Conservation (phyloP, 2,329 filamentous ascomycete species). For the Aspergillus caelatus region DNA sequence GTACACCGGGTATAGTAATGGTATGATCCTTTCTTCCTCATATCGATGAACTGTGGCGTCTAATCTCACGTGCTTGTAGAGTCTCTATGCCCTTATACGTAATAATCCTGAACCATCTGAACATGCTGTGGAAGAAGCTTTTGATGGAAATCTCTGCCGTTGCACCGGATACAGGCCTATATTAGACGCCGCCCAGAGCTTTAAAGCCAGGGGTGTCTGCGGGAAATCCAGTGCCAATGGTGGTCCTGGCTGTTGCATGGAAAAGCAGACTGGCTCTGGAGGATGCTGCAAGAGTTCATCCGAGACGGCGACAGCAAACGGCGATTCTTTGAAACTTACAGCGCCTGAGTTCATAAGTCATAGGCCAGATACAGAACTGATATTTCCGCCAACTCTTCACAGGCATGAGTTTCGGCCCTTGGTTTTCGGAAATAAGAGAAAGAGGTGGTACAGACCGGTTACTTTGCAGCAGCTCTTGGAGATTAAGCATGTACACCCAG, state of each 20-base stretch:
- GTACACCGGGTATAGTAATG: conserved; percentile 97
- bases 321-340: conserved; percentile 64
- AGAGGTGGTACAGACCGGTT: conserved; percentile 89
- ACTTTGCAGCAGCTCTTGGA: conserved; percentile 85
- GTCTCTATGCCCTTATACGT: conserved; percentile 85
- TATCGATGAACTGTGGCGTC: background rate
- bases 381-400: conserved; percentile 84
- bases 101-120: conserved; percentile 79
- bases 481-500: conserved; percentile 83
- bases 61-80: conserved; percentile 51
- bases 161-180: conserved; percentile 96
- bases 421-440: conserved; percentile 90
- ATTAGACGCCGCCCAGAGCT: conserved; percentile 89
- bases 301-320: conserved; percentile 46
- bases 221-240: conserved; percentile 61
- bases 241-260: conserved; percentile 72
- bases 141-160: conserved; percentile 93
- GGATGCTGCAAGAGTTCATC: conserved; percentile 70
- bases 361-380: conserved; percentile 88
- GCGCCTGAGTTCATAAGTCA: conserved; percentile 93
- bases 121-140: conserved; percentile 89
- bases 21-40: conserved; percentile 34
- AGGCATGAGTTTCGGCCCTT: conserved; percentile 82
- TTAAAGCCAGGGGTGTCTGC: conserved; percentile 60
- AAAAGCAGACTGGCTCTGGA: conserved; percentile 58